phyloP scores from a whole-genome alignment of 148 eudicot species.

The Oxyria digyna region DNA sequence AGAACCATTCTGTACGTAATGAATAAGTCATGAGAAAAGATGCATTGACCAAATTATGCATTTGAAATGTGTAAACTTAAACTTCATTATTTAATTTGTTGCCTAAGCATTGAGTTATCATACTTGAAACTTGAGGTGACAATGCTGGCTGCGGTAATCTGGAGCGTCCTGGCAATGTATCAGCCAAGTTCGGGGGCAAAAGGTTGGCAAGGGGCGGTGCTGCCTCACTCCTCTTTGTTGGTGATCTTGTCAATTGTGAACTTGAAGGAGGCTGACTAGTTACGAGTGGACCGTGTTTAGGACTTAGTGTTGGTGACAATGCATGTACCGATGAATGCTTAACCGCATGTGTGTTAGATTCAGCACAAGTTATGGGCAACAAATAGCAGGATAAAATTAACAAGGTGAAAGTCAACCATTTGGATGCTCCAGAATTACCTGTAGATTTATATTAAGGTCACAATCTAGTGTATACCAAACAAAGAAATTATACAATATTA shows the following conservation, averaged over 20 bases:
- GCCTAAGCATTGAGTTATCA: slow-evolving; percentile 13
- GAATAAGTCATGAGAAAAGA: neutral
- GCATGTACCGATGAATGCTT: neutral
- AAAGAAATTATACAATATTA: neutral
- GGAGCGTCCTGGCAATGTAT: slow-evolving; percentile 42
- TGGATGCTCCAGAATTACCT: neutral
- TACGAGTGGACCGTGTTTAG: slow-evolving; percentile 24
- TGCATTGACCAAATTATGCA: neutral
- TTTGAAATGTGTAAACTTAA: neutral
- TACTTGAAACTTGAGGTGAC: slow-evolving; percentile 63
- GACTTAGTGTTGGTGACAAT: slow-evolving; percentile 33
- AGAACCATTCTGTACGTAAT: neutral
- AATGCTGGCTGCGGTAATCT: slow-evolving; percentile 68
- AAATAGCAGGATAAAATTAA: neutral
- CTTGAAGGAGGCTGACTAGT: slow-evolving; percentile 40
- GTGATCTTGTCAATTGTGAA: slow-evolving; percentile 29
- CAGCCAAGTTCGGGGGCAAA: slow-evolving; percentile 30
- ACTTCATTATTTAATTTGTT: neutral
- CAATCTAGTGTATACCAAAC: neutral
- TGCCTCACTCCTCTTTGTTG: slow-evolving; percentile 24
- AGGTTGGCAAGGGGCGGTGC: slow-evolving; percentile 24
- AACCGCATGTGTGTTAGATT: neutral
- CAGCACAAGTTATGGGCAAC: neutral
- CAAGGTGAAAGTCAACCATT: neutral
- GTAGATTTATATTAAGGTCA: neutral